A percentile compares a stretch with the other conserved stretches of the same genome.
phyloP scores from a whole-genome alignment of 768 basidiomycete genomes.

The Podaxis rugospora region DNA sequence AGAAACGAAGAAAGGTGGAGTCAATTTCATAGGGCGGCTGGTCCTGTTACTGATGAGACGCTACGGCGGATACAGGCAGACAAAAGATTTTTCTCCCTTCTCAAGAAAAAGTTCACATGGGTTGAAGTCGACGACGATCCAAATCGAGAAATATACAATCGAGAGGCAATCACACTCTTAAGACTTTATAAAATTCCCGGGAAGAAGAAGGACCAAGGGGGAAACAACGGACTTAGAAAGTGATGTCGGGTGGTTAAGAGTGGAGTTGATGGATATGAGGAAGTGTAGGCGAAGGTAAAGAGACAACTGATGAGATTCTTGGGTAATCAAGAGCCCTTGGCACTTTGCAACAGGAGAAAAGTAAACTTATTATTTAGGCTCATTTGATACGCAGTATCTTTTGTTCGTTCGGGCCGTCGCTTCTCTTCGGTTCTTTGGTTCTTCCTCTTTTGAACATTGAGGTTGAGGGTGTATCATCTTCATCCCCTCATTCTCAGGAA shows the following conservation, averaged over 20 bases:
- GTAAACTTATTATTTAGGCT: too few species aligned
- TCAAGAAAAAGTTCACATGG: slow-evolving; percentile 79
- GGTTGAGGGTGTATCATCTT: too few species aligned
- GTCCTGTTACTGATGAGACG: background rate
- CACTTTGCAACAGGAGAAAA: too few species aligned
- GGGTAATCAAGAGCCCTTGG: too few species aligned
- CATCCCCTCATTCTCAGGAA: too few species aligned
- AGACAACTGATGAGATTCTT: too few species aligned
- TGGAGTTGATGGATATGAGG: background rate
- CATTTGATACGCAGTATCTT: too few species aligned
- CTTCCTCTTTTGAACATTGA: too few species aligned
- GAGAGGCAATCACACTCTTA: slow-evolving; percentile 66
- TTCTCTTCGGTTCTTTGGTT: too few species aligned
- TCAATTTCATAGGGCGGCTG: background rate
- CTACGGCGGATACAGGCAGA: slow-evolving; percentile 55
- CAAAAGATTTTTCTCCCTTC: slow-evolving; percentile 75
- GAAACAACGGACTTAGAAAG: background rate
- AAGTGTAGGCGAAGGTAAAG: too few species aligned
- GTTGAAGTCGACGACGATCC: slow-evolving; percentile 67
- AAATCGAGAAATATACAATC: slow-evolving; percentile 46
- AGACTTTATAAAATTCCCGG: slow-evolving; percentile 32
- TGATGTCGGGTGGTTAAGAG: background rate
- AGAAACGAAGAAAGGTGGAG: slow-evolving; percentile 82
- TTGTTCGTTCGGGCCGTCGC: too few species aligned
- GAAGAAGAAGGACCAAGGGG: background rate